Evolutionary conservation across 768 basidiomycete species (phyloP).

Genomic region (Serendipita indica): DNA sequence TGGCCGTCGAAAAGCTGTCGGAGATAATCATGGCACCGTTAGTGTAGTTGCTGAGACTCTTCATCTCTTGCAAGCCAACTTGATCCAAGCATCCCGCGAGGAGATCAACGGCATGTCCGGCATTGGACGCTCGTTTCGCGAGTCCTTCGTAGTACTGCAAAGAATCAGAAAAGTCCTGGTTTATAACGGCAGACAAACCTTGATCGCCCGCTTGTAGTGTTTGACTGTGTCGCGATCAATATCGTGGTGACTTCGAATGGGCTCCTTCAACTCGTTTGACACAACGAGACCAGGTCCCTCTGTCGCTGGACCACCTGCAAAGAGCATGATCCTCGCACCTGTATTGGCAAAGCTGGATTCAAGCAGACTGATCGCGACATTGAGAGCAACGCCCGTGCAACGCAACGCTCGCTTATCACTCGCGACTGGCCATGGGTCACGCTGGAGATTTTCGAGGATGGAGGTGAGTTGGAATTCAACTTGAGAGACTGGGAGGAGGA

Average conservation of each 20-base stretch:
- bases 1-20: conserved; percentile 92
- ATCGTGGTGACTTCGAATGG: conserved; percentile 96
- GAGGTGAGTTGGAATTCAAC: conserved; percentile 94
- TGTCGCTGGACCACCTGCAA: conserved; percentile 87
- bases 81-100: conserved; percentile 98
- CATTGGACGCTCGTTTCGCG: conserved; percentile 82
- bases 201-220: conserved; percentile 91
- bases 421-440: conserved; percentile 96
- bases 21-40: conserved; percentile 94
- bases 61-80: conserved; percentile 96
- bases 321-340: conserved; percentile 91
- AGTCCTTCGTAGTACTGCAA: conserved; percentile 86
- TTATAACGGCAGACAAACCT: conserved; percentile 39
- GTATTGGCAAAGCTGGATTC: conserved; percentile 95
- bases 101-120: conserved; percentile 87
- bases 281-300: conserved; percentile 98
- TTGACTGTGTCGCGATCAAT: conserved; percentile 94
- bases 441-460: conserved; percentile 70
- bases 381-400: conserved; percentile 89
- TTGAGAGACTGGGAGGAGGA: conserved; percentile 81
- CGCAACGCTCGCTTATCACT: conserved; percentile 84
- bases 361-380: conserved; percentile 81
- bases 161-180: conserved; percentile 11
- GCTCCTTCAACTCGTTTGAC: conserved; percentile 86
- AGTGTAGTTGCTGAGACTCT: conserved; percentile 83